Percentiles rank a stretch among this genome's conserved stretches.
These are phyloP conservation scores for Wallacemonas rigidus DNA, from an alignment of 208 protist genomes.

Conservation along the genomic window DNA sequence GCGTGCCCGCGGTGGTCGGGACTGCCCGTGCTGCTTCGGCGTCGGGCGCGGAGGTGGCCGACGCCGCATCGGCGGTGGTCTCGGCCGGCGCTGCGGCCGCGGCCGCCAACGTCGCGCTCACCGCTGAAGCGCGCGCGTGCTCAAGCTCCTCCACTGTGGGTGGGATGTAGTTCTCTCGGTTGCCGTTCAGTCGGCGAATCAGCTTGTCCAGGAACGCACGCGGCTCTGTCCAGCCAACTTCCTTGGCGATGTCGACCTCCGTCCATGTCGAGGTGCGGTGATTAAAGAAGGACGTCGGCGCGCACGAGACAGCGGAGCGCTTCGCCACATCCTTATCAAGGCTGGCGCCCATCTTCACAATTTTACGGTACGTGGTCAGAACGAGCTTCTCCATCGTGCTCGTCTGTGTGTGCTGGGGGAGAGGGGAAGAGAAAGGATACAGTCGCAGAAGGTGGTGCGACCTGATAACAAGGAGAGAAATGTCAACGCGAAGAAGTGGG, in stretches of 20 bases:
- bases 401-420: not conserved
- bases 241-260: slow-evolving; percentile 43
- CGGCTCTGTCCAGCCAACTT: slow-evolving; percentile 52
- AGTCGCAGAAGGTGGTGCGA: no score
- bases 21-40: not conserved
- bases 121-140: not conserved
- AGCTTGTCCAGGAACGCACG: slow-evolving; percentile 72
- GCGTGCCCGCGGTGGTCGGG: not conserved
- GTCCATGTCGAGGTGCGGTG: slow-evolving; percentile 57
- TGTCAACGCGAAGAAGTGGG: no score
- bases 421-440: no score
- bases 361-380: slow-evolving; percentile 71
- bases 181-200: slow-evolving; percentile 73
- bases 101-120: no score
- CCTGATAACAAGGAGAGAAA: no score
- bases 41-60: not conserved
- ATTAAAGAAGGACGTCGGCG: slow-evolving; percentile 64
- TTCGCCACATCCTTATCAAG: slow-evolving; percentile 60
- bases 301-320: slow-evolving; percentile 63
- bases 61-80: slow-evolving; percentile 9
- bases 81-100: not conserved
- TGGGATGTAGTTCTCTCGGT: slow-evolving; percentile 66
- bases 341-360: slow-evolving; percentile 54
- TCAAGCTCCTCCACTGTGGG: slow-evolving; percentile 27
- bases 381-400: slow-evolving; percentile 61